A percentile compares a stretch with the other conserved stretches of the same genome.
These are phyloP conservation scores for Blumeria graminis DNA, from an alignment of 2,329 filamentous ascomycete genomes.

Conservation along the genomic window DNA sequence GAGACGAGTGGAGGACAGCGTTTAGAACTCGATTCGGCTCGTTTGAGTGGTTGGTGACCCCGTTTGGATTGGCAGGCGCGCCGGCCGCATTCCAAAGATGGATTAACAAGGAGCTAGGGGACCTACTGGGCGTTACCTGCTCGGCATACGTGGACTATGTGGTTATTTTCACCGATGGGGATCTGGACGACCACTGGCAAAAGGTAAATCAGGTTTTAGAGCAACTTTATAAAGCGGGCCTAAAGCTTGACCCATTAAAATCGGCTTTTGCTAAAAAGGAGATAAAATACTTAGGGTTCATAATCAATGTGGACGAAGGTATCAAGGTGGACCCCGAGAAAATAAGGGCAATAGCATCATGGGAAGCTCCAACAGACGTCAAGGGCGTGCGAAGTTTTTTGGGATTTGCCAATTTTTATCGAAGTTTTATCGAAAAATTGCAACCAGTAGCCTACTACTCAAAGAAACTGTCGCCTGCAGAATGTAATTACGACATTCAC, in stretches of 20 bases:
- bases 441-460: not conserved
- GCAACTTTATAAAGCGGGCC: not conserved
- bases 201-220: not conserved
- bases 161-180: not conserved
- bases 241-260: not conserved
- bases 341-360: not conserved
- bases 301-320: not conserved
- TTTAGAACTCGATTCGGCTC: conserved; percentile 1
- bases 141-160: not conserved
- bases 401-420: not conserved
- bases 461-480: not conserved
- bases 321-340: not conserved
- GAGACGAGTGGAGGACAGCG: not conserved
- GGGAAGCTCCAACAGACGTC: not conserved
- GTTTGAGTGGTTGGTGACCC: not conserved
- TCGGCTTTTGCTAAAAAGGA: not conserved
- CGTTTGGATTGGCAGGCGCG: not conserved
- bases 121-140: not conserved
- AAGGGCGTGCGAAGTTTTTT: not conserved
- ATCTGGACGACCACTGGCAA: not conserved
- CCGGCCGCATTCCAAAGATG: not conserved
- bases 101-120: not conserved
- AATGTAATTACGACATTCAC: not conserved
- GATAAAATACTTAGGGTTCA: not conserved
- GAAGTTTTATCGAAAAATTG: not conserved